Conservation (phyloP, 2,329 filamentous ascomycete genomes). For the Emmonsiellopsis sp. region DNA sequence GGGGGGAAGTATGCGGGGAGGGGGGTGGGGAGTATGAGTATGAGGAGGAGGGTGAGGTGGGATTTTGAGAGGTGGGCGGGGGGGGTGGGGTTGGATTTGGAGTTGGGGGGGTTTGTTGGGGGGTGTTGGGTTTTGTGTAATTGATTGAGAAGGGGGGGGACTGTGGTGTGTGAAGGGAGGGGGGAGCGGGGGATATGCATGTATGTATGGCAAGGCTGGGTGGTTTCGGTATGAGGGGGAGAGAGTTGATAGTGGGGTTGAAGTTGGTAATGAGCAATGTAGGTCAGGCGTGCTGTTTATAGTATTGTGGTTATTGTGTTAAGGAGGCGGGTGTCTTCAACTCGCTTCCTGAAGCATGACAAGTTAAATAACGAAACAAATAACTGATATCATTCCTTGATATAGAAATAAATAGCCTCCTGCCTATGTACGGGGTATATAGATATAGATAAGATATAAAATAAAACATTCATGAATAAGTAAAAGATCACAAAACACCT, state of each 20-base stretch:
- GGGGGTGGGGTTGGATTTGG: background rate
- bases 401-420: too few relatives aligned
- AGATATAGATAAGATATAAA: background rate
- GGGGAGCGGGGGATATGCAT: background rate
- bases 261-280: too few relatives aligned
- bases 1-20: slow-evolving; percentile 25
- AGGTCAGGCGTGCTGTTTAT: too few relatives aligned
- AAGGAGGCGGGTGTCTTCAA: too few relatives aligned
- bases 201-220: background rate
- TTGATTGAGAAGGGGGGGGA: too few relatives aligned
- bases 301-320: too few relatives aligned
- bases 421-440: too few relatives aligned
- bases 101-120: background rate
- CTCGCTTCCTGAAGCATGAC: too few relatives aligned
- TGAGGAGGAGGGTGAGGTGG: background rate
- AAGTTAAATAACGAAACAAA: too few relatives aligned
- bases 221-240: too few relatives aligned
- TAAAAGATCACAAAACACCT: background rate
- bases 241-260: too few relatives aligned
- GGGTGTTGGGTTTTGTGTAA: background rate
- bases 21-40: slow-evolving; percentile 20
- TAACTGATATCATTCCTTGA: too few relatives aligned
- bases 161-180: background rate
- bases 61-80: background rate
- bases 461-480: background rate